phyloP scores from a whole-genome alignment of 208 protist species.

The Tritrichomonas foetus region DNA sequence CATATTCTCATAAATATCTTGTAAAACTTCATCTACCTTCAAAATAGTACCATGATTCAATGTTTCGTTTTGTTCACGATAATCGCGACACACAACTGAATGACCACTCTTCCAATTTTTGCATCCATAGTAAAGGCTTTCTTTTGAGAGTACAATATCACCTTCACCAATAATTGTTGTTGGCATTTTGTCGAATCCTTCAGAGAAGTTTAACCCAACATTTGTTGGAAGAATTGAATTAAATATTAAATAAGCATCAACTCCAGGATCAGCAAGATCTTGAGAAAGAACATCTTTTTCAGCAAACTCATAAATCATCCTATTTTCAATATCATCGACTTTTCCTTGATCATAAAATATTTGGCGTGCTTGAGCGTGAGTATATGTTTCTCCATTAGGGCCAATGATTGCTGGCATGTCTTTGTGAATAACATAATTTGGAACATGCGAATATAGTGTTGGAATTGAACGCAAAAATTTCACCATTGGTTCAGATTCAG shows the following conservation, averaged over 20 bases:
- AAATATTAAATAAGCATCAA: not conserved
- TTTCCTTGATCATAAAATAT: not conserved
- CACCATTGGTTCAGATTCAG: not conserved
- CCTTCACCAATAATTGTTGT: not conserved
- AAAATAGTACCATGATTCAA: not conserved
- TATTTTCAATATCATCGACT: not conserved
- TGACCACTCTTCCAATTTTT: not conserved
- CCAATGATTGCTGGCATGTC: not conserved
- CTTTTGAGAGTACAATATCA: not conserved
- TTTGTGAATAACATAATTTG: not conserved
- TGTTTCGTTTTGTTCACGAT: not conserved
- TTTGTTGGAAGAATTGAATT: not conserved
- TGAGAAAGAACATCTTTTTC: not conserved
- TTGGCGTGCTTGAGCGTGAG: not conserved
- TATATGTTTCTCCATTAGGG: not conserved
- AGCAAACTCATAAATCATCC: not conserved
- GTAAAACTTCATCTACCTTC: too few relatives aligned
- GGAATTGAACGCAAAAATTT: not conserved
- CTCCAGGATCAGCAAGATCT: not conserved
- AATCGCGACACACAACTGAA: not conserved
- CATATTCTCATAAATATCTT: too few relatives aligned
- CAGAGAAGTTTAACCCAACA: not conserved
- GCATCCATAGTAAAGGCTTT: not conserved
- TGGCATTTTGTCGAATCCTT: not conserved
- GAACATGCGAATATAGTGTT: not conserved